A percentile compares a stretch with the other conserved stretches of the same genome.
Evolutionary conservation across 345 rosid genomes (phyloP).

Genomic region (Murraya koenigii): DNA sequence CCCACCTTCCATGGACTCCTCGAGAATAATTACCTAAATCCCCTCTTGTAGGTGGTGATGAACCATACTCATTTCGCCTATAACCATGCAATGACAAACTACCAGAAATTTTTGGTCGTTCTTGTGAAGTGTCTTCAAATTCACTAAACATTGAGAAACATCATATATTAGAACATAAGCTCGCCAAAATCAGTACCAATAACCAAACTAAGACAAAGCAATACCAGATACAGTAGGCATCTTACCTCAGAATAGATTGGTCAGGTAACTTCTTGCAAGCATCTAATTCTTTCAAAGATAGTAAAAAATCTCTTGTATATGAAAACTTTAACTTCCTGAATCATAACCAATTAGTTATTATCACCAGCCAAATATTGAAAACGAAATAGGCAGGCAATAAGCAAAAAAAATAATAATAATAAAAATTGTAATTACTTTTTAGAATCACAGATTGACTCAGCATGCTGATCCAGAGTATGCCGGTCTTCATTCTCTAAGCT

Average conservation of each 20-base stretch:
- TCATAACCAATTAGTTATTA: slow-evolving; percentile 19
- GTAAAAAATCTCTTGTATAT: slow-evolving; percentile 66
- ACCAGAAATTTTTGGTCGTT: slow-evolving; percentile 54
- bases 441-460: slow-evolving; percentile 30
- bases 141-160: slow-evolving; percentile 42
- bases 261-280: slow-evolving; percentile 73
- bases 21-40: slow-evolving; percentile 54
- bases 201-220: not conserved
- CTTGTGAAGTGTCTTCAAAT: slow-evolving; percentile 60
- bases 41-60: slow-evolving; percentile 87
- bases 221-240: not conserved
- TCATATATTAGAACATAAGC: slow-evolving; percentile 1
- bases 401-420: not conserved
- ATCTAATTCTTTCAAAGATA: slow-evolving; percentile 69
- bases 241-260: slow-evolving; percentile 59
- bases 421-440: slow-evolving; percentile 35
- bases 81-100: slow-evolving; percentile 52
- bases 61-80: slow-evolving; percentile 75
- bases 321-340: slow-evolving; percentile 57
- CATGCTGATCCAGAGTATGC: slow-evolving; percentile 36
- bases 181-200: slow-evolving; percentile 13
- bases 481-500: slow-evolving; percentile 54
- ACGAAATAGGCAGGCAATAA: not conserved
- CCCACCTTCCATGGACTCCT: slow-evolving; percentile 80
- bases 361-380: not conserved